A percentile compares a stretch with the other conserved stretches of the same genome.
These are phyloP conservation scores for Combretum micranthum DNA, from an alignment of 345 rosid genomes.

Conservation along the genomic window DNA sequence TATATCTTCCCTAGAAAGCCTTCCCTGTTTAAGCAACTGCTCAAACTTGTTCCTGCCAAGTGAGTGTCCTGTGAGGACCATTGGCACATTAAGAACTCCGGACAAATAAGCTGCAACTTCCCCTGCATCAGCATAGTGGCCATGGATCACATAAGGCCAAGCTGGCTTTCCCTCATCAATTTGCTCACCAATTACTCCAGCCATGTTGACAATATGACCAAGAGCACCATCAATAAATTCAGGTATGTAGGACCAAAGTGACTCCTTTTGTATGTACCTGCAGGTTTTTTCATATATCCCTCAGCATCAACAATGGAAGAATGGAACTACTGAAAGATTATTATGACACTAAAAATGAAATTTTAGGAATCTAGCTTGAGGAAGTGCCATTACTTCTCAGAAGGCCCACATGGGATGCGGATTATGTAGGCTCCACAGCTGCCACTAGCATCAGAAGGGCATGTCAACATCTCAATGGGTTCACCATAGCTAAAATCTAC, in stretches of 20 bases:
- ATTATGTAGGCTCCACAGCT: constrained; percentile 66
- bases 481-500: constrained; percentile 66
- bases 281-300: too few relatives aligned
- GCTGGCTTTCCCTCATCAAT: constrained; percentile 44
- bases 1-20: constrained; percentile 51
- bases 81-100: constrained; percentile 55
- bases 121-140: constrained; percentile 72
- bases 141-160: constrained; percentile 69
- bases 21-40: constrained; percentile 61
- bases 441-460: constrained; percentile 52
- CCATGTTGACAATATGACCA: constrained; percentile 53
- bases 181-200: constrained; percentile 49
- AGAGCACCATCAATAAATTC: constrained; percentile 62
- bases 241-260: constrained; percentile 58
- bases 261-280: constrained; percentile 64
- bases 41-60: constrained; percentile 64
- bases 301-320: background rate
- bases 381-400: constrained; percentile 28
- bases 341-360: too few relatives aligned
- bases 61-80: constrained; percentile 68
- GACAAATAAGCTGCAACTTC: constrained; percentile 58
- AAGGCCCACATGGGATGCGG: constrained; percentile 58
- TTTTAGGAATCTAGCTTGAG: background rate
- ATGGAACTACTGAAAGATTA: too few relatives aligned
- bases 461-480: constrained; percentile 75